Conservation (phyloP, 2,329 filamentous ascomycete species). For the Aureobasidium sp. region DNA sequence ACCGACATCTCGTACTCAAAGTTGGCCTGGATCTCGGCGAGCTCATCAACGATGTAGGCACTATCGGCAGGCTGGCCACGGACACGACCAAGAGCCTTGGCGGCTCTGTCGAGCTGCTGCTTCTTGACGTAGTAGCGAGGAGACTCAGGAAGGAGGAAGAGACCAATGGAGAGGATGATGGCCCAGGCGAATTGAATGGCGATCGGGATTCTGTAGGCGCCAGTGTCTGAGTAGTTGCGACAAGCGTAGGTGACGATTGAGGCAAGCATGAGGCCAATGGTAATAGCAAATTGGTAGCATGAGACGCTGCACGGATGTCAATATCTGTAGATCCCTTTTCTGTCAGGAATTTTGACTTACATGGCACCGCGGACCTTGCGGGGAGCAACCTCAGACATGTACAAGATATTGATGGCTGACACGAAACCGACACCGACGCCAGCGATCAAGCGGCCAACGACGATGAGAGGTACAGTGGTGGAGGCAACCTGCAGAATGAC, state of each 20-base stretch:
- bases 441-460: slow-evolving; percentile 66
- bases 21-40: slow-evolving; percentile 83
- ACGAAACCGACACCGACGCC: slow-evolving; percentile 68
- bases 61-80: slow-evolving; percentile 69
- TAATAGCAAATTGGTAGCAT: slow-evolving; percentile 78
- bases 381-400: slow-evolving; percentile 39
- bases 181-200: slow-evolving; percentile 76
- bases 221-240: slow-evolving; percentile 53
- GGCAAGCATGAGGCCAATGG: slow-evolving; percentile 69
- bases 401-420: slow-evolving; percentile 34
- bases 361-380: slow-evolving; percentile 71
- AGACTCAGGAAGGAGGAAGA: slow-evolving; percentile 73
- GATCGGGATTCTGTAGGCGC: slow-evolving; percentile 75
- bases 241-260: slow-evolving; percentile 68
- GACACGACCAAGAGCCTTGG: slow-evolving; percentile 57
- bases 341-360: too few species aligned
- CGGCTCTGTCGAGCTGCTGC: slow-evolving; percentile 61
- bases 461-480: slow-evolving; percentile 55
- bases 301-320: slow-evolving; percentile 43
- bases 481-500: slow-evolving; percentile 55
- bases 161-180: slow-evolving; percentile 62
- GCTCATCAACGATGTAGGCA: slow-evolving; percentile 67
- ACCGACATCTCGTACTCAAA: slow-evolving; percentile 71
- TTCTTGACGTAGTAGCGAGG: slow-evolving; percentile 81
- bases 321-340: too few species aligned